phyloP scores from a whole-genome alignment of 2,329 filamentous ascomycete genomes.

The Bipolaris oryzae region DNA sequence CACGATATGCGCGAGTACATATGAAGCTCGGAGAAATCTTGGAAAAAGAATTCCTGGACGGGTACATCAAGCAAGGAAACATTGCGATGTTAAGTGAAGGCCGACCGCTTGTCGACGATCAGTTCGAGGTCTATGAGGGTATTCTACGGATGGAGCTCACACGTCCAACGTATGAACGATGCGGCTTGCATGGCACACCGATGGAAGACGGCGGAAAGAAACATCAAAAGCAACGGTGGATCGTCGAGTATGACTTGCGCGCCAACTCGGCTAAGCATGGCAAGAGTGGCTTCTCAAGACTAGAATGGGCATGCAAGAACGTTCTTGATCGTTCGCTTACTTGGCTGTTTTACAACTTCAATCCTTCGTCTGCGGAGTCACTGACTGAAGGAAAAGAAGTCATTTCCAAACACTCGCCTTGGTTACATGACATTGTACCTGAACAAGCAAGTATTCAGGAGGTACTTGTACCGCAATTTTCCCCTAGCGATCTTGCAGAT shows the following conservation, averaged over 20 bases:
- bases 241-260: conserved; percentile 77
- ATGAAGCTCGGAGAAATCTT: conserved; percentile 76
- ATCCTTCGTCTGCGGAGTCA: conserved; percentile 29
- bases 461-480: conserved; percentile 39
- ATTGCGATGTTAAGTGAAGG: conserved; percentile 85
- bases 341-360: conserved; percentile 79
- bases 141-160: conserved; percentile 77
- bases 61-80: conserved; percentile 82
- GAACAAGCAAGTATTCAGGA: conserved; percentile 28
- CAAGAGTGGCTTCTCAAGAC: conserved; percentile 79
- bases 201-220: conserved; percentile 63
- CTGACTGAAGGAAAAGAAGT: conserved; percentile 32
- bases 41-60: conserved; percentile 76
- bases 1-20: conserved; percentile 69
- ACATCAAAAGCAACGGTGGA: conserved; percentile 75
- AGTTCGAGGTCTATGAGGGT: conserved; percentile 73
- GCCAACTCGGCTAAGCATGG: conserved; percentile 78
- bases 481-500: conserved; percentile 33
- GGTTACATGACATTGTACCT: conserved; percentile 33
- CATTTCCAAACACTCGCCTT: conserved; percentile 41
- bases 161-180: conserved; percentile 80
- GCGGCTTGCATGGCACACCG: conserved; percentile 77
- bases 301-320: conserved; percentile 79
- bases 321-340: conserved; percentile 70
- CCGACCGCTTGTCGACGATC: conserved; percentile 69